These are phyloP conservation scores for Suillus clintonianus DNA, from an alignment of 768 basidiomycete genomes.

Conservation along the genomic window DNA sequence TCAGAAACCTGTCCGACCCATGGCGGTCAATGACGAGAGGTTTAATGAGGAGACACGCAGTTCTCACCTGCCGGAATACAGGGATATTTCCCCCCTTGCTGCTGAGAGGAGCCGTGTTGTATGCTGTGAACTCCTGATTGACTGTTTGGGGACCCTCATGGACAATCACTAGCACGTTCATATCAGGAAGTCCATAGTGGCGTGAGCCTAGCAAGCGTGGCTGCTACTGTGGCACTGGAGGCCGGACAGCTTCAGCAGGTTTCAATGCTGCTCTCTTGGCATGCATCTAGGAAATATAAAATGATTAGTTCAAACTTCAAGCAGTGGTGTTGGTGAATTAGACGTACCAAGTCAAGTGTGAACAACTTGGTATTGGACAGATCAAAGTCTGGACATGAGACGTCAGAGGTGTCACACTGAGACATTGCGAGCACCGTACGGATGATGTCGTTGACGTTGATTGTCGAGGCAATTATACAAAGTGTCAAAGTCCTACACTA, in stretches of 20 bases:
- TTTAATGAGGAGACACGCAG: neutral
- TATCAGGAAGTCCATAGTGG: neutral
- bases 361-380: too few species aligned
- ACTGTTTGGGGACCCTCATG: neutral
- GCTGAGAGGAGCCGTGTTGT: neutral
- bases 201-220: neutral
- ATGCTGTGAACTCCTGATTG: neutral
- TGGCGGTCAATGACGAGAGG: neutral
- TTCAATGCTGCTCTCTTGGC: neutral
- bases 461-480: too few species aligned
- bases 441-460: too few species aligned
- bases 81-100: neutral
- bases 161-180: fast-evolving
- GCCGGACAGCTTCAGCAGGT: neutral
- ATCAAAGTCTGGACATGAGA: too few species aligned
- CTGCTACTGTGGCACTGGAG: neutral
- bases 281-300: too few species aligned
- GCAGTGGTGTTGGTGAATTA: too few species aligned
- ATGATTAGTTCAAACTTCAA: too few species aligned
- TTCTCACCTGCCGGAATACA: neutral
- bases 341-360: too few species aligned
- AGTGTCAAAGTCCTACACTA: too few species aligned
- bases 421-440: too few species aligned
- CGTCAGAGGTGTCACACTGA: too few species aligned
- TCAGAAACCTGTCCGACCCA: neutral